Evolutionary conservation across 495 filamentous ascomycete genomes (phyloP), one percentile per base, ranked within the genome.

Genomic region (Evansstolkia leycettana): DNA sequence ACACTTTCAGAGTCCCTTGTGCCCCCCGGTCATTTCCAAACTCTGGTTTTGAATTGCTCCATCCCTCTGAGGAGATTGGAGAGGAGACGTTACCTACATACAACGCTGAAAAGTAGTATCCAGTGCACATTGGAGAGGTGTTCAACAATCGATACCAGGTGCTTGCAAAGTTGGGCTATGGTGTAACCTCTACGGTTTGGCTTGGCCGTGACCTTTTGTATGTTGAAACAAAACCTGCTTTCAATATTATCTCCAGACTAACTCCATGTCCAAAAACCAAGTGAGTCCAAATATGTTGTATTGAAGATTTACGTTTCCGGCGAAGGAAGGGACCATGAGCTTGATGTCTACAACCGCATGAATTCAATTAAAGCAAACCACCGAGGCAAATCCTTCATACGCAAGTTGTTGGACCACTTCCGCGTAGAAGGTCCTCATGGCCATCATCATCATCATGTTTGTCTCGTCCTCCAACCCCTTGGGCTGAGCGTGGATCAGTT

Each of bases 161-260:
- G 15, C 42, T 63, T 8, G 58, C 67, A 40, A 75, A 75, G 33
- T 50, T 72, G 14, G 67, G 69, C 2, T 57, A 47, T 17, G 67
- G 69, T 16, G 53, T 55, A 0, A 64, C 51, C 14, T 60, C 56
- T 1, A 71, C 59, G 1, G 66, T 69, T 17, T 74, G 69, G 69
- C 51, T 75, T 18, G 66, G 57, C 12, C 51, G 52, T 6, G 68
- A 73, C 29, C 38, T 51, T 32, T n/a, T 43, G 47, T 53, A 40
- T 14, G 45, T 52, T 13, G 23, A 28, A 30, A 19, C 25, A 18
- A 35, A 11, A n/a, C n/a, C n/a, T n/a, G n/a, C 13, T 33, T 13
- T 26, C 7, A 15, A 13, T 7, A 19, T 19, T 38, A 36, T 20
- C 26, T 28, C 8, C 23, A 10, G 11, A 12, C 11, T 7, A 39